Percentiles rank a stretch among this genome's conserved stretches.
Evolutionary conservation across 2,329 filamentous ascomycete genomes (phyloP).

Genomic region (Xylaria sp.): DNA sequence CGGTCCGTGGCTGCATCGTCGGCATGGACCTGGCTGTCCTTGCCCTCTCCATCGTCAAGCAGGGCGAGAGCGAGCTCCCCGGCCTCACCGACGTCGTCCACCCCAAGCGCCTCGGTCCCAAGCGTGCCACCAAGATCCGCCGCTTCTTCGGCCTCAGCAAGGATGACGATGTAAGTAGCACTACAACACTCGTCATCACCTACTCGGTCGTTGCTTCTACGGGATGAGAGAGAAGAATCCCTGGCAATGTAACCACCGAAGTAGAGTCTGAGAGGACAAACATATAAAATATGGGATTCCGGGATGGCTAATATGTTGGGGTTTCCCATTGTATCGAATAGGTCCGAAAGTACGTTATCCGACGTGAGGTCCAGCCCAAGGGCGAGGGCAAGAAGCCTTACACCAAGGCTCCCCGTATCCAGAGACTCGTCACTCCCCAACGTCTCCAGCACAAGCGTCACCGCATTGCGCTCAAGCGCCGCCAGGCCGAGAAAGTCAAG

Average conservation of each 20-base stretch:
- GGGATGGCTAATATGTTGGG: conserved; percentile 54
- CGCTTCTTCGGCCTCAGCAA: conserved; percentile 99
- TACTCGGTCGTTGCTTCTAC: conserved; percentile 66
- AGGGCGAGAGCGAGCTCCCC: conserved; percentile 93
- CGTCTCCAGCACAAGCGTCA: conserved; percentile 99
- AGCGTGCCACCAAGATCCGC: conserved; percentile 99
- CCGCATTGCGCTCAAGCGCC: conserved; percentile 97
- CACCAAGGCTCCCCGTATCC: conserved; percentile 99
- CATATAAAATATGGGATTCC: conserved; percentile 33
- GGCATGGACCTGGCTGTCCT: conserved; percentile 94
- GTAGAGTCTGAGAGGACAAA: conserved; percentile 52
- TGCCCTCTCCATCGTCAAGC: conserved; percentile 96
- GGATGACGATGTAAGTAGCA: conserved; percentile 98
- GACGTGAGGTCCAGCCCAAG: conserved; percentile 97
- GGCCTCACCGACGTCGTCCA: conserved; percentile 97
- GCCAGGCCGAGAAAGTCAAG: conserved; percentile 96
- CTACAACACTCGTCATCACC: conserved; percentile 74
- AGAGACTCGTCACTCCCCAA: conserved; percentile 99
- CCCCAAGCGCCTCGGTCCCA: conserved; percentile 99
- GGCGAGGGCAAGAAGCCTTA: conserved; percentile 97
- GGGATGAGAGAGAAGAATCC: conserved; percentile 55
- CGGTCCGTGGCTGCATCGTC: conserved; percentile 98
- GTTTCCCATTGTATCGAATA: conserved; percentile 56
- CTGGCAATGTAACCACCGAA: conserved; percentile 60
- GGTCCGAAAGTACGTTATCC: conserved; percentile 99